Evolutionary conservation across 2,329 filamentous ascomycete genomes (phyloP), one percentile per base, ranked within the genome.

Genomic region (Trichoderma guizhouense): DNA sequence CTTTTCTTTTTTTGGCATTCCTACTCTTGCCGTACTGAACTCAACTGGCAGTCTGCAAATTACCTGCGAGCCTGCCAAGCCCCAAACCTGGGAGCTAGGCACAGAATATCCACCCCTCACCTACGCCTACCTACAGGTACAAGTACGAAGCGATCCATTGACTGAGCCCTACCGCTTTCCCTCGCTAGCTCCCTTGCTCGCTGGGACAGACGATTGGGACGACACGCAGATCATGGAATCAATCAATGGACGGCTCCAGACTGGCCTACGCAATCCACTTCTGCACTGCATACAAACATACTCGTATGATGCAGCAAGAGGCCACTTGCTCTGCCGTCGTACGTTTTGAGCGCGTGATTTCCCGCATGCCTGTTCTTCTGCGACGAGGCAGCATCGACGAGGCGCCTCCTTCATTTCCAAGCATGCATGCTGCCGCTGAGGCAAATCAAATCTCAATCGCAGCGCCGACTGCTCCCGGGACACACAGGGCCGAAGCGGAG

Each of bases 271-370:
- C 55, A 39, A 58, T 68, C 53, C 65, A 58, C 36, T 51, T 34
- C 66, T 61, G 30, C 66, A n/a, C 66, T 61, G 39, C 66, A 21
- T 39, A 28, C 36, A 39, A 61, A 69, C 66, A 43, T 43, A 43
- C 39, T 43, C 39, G 28, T 69, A 61, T 32, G 66, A 65, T 65
- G 43, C 36, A 51, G 2, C 26, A 51, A 32, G 36, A 47, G 65
- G 26, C 65, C 64, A 36, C 66, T 47, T 57, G n/a, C 51, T 69
- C 12, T 69, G 55, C 28, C 36, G 66, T 69, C 66, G 66, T 69
- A 69, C 34, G 66, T 69, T 69, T 51, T 12, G 66, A 47, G 66
- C 66, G 66, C 66, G 55, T 69, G 66, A 69, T 69, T 61, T 69
- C 55, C 55, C 39, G 66, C 66, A 69, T 61, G 66, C 66, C 66